A percentile compares a stretch with the other conserved stretches of the same genome.
Evolutionary conservation across 805 yeast genomes (phyloP).

Genomic region (Wickerhamomyces queroliae): DNA sequence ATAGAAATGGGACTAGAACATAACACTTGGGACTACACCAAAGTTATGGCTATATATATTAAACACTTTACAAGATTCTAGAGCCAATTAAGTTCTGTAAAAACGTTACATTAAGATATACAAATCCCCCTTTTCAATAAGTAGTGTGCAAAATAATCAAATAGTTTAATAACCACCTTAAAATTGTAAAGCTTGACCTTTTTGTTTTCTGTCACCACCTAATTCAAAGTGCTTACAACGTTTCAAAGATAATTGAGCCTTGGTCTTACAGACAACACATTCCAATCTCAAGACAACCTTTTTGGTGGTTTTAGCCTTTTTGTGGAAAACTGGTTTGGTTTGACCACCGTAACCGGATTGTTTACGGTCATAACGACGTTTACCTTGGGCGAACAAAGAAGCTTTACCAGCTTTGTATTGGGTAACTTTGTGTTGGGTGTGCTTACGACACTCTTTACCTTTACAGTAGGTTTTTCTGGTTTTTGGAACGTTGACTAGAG

Average conservation of each 20-base stretch:
- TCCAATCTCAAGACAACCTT: conserved; percentile 99
- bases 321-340: conserved; percentile 99
- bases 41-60: too few species aligned
- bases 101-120: conserved; percentile 22
- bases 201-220: conserved; percentile 99
- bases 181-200: conserved; percentile 99
- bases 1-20: too few species aligned
- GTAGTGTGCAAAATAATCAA: conserved; percentile 12
- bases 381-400: conserved; percentile 98
- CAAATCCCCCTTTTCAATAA: conserved; percentile 16
- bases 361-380: conserved; percentile 99
- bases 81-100: conserved; percentile 7
- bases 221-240: conserved; percentile 99
- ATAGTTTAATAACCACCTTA: conserved; percentile 36
- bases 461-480: conserved; percentile 99
- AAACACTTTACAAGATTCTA: too few species aligned
- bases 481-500: conserved; percentile 98
- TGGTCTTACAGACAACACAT: conserved; percentile 98
- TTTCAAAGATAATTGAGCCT: conserved; percentile 95
- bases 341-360: conserved; percentile 99
- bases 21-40: too few species aligned
- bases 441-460: conserved; percentile 98
- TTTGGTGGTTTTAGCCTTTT: conserved; percentile 99
- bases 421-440: conserved; percentile 99
- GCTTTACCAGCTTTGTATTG: conserved; percentile 99